Conservation (phyloP, 176 grass and related monocot genomes). For the Dactylis glomerata region DNA sequence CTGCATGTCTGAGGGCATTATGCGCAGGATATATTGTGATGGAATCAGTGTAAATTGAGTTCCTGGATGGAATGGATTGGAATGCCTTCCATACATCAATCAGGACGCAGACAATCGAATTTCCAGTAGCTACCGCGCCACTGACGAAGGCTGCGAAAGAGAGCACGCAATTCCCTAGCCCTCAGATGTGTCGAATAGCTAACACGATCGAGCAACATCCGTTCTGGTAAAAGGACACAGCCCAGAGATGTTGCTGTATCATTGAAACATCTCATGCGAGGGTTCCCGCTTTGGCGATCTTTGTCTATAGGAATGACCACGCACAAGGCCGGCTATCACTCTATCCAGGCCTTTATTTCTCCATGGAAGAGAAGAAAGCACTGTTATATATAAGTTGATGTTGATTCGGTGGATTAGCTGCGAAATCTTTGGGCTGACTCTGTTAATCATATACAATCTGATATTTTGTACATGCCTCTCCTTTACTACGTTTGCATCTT, state of each 20-base stretch:
- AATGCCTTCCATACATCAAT: not conserved
- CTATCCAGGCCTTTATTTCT: not conserved
- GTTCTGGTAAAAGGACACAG: not conserved
- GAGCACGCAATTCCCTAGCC: not conserved
- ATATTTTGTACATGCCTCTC: not conserved
- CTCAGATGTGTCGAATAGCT: not conserved
- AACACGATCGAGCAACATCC: not conserved
- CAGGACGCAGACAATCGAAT: not conserved
- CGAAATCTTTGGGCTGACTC: not conserved
- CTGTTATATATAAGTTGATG: not conserved
- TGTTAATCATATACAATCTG: not conserved
- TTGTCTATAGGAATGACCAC: not conserved
- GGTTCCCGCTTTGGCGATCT: not conserved
- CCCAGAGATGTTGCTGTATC: not conserved
- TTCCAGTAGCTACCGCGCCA: not conserved
- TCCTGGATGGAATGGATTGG: not conserved
- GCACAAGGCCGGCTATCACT: not conserved
- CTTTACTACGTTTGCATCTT: not conserved
- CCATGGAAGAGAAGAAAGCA: not conserved
- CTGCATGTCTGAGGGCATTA: not conserved
- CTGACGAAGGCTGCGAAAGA: not conserved
- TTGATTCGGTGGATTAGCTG: not conserved
- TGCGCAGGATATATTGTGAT: not conserved
- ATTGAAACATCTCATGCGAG: not conserved
- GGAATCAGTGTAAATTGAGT: too few relatives aligned